These are phyloP conservation scores for Leishmania aethiopica DNA, from an alignment of 208 protist genomes.

Conservation along the genomic window DNA sequence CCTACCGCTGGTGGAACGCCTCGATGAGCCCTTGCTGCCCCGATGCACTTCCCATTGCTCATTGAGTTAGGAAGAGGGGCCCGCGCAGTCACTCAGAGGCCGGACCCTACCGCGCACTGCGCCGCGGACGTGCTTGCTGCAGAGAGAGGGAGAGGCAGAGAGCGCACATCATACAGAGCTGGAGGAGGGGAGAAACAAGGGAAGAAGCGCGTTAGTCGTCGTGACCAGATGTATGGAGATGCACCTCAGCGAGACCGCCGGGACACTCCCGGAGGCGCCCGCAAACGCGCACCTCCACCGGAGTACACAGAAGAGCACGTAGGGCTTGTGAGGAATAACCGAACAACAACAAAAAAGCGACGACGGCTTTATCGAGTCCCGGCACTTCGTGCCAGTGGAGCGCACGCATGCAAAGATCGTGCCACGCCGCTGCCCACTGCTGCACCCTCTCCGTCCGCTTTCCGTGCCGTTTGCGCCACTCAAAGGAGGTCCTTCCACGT, in stretches of 20 bases:
- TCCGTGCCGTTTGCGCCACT: not conserved
- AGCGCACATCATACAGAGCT: not conserved
- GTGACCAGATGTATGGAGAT: too few relatives aligned
- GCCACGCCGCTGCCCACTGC: not conserved
- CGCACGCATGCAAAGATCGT: not conserved
- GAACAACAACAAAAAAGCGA: not conserved
- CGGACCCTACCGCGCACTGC: not conserved
- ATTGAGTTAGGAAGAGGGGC: not conserved
- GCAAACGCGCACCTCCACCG: not conserved
- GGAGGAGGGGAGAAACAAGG: not conserved
- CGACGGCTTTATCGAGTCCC: not conserved
- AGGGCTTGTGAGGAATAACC: not conserved
- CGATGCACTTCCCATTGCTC: not conserved
- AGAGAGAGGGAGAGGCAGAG: not conserved
- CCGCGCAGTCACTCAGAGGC: not conserved
- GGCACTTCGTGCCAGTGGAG: not conserved
- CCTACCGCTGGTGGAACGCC: not conserved
- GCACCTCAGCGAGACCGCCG: not conserved
- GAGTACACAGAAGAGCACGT: not conserved
- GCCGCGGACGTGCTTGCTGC: not conserved
- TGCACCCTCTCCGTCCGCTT: not conserved
- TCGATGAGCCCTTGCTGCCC: not conserved
- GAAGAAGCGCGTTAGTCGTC: not conserved
- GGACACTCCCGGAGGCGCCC: not conserved
- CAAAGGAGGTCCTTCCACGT: conserved; percentile 14